Evolutionary conservation across 169 alveolate genomes (phyloP).

Genomic region (Plasmodium vinckei): DNA sequence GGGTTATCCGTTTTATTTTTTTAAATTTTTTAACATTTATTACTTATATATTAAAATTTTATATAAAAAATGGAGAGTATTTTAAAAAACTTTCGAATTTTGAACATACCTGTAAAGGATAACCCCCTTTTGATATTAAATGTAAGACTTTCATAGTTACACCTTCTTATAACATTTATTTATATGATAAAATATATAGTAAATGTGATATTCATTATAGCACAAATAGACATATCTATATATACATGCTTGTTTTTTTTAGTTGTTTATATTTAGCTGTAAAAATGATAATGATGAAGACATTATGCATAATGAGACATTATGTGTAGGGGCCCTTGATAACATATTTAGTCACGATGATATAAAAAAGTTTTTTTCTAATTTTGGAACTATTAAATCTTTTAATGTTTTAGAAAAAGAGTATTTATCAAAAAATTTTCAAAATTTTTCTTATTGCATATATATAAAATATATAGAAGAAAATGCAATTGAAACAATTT

Average conservation of each 20-base stretch:
- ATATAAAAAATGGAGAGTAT: constrained; percentile 27
- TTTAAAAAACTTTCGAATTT: constrained; percentile 37
- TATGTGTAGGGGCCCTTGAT: constrained; percentile 62
- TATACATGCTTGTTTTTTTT: not conserved
- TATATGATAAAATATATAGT: not conserved
- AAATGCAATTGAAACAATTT: constrained; percentile 33
- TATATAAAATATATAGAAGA: constrained; percentile 43
- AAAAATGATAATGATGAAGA: constrained; percentile 12
- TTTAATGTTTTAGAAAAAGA: constrained; percentile 27
- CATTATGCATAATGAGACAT: constrained; percentile 3
- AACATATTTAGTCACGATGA: constrained; percentile 40
- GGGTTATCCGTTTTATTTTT: too few relatives aligned
- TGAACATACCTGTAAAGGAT: constrained; percentile 36
- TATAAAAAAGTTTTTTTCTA: constrained; percentile 32
- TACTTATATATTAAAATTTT: constrained; percentile 6
- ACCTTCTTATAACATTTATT: not conserved
- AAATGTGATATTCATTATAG: not conserved
- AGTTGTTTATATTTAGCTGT: constrained; percentile 44
- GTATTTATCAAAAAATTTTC: constrained; percentile 51
- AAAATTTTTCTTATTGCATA: constrained; percentile 56
- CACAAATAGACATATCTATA: not conserved
- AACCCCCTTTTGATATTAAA: constrained; percentile 52
- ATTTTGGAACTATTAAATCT: constrained; percentile 54
- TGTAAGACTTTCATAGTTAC: constrained; percentile 13
- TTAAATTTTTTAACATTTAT: constrained; percentile 2